phyloP scores from a whole-genome alignment of 768 basidiomycete genomes.

The Auricularia heimuer region DNA sequence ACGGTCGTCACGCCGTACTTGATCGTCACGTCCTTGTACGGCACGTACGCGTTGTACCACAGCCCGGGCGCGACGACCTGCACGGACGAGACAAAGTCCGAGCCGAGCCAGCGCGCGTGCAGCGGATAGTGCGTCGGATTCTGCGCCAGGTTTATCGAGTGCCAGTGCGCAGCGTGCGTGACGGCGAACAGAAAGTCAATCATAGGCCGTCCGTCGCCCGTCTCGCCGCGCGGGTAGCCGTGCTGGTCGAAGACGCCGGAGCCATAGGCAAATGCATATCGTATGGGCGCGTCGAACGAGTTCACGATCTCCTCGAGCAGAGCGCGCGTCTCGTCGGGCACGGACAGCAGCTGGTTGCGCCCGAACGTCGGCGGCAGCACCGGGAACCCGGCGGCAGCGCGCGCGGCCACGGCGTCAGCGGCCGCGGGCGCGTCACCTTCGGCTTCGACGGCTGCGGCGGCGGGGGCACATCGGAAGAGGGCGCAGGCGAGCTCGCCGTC shows the following conservation, averaged over 20 bases:
- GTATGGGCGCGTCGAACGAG: constrained; percentile 80
- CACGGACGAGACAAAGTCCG: constrained; percentile 66
- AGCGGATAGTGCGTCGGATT: constrained; percentile 86
- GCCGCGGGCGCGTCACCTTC: not conserved
- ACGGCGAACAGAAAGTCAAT: constrained; percentile 97
- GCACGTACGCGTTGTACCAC: constrained; percentile 93
- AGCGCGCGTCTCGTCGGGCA: constrained; percentile 68
- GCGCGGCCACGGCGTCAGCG: not conserved
- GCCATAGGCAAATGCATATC: constrained; percentile 97
- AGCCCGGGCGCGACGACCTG: constrained; percentile 75
- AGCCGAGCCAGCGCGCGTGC: constrained; percentile 76
- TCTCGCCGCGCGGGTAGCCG: constrained; percentile 41
- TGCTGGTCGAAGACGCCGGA: constrained; percentile 93
- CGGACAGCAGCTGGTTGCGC: constrained; percentile 70
- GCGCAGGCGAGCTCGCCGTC: not conserved
- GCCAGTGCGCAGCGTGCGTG: constrained; percentile 86
- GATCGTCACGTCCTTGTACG: constrained; percentile 64
- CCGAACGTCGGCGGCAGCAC: constrained; percentile 65
- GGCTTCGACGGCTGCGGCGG: not conserved
- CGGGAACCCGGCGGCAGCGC: constrained; percentile 23
- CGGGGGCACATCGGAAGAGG: not conserved
- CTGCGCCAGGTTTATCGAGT: constrained; percentile 73
- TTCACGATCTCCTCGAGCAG: constrained; percentile 71
- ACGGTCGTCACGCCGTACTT: constrained; percentile 96
- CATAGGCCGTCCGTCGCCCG: constrained; percentile 49